Base-by-base conservation (phyloP, 768 basidiomycete genomes). In the Boletus rubroflammeus region DNA sequence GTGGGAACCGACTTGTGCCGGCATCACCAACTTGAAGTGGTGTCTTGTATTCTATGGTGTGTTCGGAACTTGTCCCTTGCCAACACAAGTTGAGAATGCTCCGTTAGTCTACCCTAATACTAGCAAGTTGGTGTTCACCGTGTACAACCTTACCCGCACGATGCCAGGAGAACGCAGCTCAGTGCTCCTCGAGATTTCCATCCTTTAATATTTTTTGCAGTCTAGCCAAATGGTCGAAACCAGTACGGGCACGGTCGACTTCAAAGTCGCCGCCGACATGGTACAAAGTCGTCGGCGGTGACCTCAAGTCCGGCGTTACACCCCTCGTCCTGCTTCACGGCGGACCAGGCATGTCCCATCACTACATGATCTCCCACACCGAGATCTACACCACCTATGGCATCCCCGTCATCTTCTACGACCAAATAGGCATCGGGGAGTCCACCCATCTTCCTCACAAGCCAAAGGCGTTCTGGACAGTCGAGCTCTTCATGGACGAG, bases 401-500 rank as follows among this genome's bases (percentile, higher is more conserved):
- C 47, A 71, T 72, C 43, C 73, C 78, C 28, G 67, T 81, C 54
- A 64, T 81, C 36, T 70, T 80, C 58, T 79, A 81, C 51, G 79
- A 80, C 60, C 79, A 80, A 64, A 55, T 81, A 44, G 79, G 78
- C 25, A 70, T 61, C 54, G 75, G 72, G 3, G 59, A 59, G 14
- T 79, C 79, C 0, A 75, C 78, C n/a, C 78, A 75, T 50, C 68
- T 78, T 1, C 68, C 60, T 0, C 67, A 72, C 51, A 75, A 73
- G 38, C 59, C 66, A 2, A 58, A 56, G 4, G 62, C 67, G 17
- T 78, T 78, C 58, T 75, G 76, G 78, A 76, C 73, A 17, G 66
- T 74, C 45, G 72, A 76, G 17, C 72, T 84, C 6, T 83, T 81
- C 70, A 60, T 79, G 40, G 75, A 75, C 17, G 78, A 84, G 67